Evolutionary conservation across 2,329 filamentous ascomycete genomes (phyloP), one percentile per base, ranked within the genome.

Genomic region (Pseudogymnoascus sp.): DNA sequence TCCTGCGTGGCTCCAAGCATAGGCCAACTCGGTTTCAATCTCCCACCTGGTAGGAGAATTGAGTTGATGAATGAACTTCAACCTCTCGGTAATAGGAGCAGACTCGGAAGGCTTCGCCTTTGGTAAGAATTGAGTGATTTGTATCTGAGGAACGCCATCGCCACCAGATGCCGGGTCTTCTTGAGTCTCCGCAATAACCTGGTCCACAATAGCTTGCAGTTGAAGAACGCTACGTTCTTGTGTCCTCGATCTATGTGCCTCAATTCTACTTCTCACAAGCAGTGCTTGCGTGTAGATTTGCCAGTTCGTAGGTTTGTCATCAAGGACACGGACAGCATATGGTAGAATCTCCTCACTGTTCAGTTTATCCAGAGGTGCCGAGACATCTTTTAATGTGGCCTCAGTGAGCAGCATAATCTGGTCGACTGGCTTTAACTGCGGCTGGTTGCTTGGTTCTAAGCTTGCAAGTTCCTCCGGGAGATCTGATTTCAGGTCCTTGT

Each of bases 231-330:
- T 90, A 63, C 94, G 82, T 75, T 99, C 94, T 37, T 95, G 81
- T 0, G 94, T 99, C 60, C 93, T 82, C 60, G 92, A 90, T 60
- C 86, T 84, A 74, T 95, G 92, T 0, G 92, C 82, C 74, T 99
- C 94, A 60, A 97, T 93, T 14, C 94, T 83, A 63, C 90, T 96
- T 47, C 94, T 84, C 1, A 97, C 89, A 0, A 99, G 80, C 7
- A 99, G 79, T 0, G 92, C 94, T 71, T 97, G 92, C 0, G 94
- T 97, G 72, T 97, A 97, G 35, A 97, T 87, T 73, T 97, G 94
- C 94, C 94, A 99, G 73, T 97, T 99, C 0, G 91, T 93, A 50
- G 89, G 89, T 67, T 93, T 92, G 63, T 94, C 92, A 7, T 89
- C 84, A 1, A 99, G 80, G 0, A 97, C 94, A 39, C 94, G 85